Evolutionary conservation across 495 filamentous ascomycete species (phyloP), one percentile per base, ranked within the genome.

Genomic region (Aspergillus biplanus): DNA sequence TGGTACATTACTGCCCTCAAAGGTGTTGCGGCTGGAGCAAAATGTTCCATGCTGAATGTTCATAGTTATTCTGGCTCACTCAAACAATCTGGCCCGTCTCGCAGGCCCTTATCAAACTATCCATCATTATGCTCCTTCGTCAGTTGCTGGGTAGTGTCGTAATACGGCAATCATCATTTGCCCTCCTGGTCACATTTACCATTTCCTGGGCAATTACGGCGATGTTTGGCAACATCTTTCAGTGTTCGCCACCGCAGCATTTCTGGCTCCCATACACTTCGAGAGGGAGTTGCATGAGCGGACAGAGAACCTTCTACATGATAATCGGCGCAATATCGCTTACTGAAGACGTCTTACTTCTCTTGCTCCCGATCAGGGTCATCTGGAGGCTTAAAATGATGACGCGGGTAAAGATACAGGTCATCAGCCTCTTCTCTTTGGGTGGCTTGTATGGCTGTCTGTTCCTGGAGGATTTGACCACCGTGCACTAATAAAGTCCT

Each of bases 111-210:
- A 16, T 49, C 46, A 49, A 49, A 49, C 18, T 49, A 18, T 49
- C 46, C 46, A 49, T 49, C 5, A 49, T 49, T 49, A 49, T 49
- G 46, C 46, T 49, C 16, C 46, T 49, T 21, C 46, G 16, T 3
- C 46, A 49, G 8, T 44, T 44, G 15, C 46, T 49, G 7, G 46
- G 12, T 4, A n/a, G 15, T 18, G 16, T 49, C 15, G 13, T 18
- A 18, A 3, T 15, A 18, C 46, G 15, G 46, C 7, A 12, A 2
- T 3, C 18, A 8, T 21, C 7, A 49, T 49, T 49, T 16, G 15
- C 13, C 2, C 15, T 18, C 1, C 46, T 49, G 0, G 16, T 49
- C 15, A 16, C 13, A 7, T 49, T 49, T 49, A 49, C 46, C 1
- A 5, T 49, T 15, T 3, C 13, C 46, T 49, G 46, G 46, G 46